phyloP scores from a whole-genome alignment of 257 asterid species.

The Fraxinus americana region DNA sequence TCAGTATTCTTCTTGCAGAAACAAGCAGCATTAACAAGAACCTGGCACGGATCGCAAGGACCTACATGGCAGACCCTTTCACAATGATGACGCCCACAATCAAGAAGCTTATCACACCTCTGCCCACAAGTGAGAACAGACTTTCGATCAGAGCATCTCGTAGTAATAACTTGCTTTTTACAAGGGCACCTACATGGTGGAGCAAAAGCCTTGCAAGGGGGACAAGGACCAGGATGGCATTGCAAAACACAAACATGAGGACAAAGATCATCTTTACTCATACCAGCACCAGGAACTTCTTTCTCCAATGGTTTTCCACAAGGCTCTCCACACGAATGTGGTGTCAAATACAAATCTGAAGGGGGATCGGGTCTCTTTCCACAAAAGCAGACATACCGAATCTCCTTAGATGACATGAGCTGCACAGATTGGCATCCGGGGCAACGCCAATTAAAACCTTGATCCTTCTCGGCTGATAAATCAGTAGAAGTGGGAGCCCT shows the following conservation, averaged over 20 bases:
- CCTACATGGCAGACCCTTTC: conserved; percentile 80
- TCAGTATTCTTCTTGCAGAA: conserved; percentile 82
- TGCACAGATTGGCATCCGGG: conserved; percentile 98
- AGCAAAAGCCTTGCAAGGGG: conserved; percentile 99
- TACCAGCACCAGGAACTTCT: conserved; percentile 59
- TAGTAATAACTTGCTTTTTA: conserved; percentile 80
- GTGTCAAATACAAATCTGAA: conserved; percentile 89
- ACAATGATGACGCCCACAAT: conserved; percentile 84
- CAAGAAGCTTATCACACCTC: conserved; percentile 79
- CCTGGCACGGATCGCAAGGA: conserved; percentile 79
- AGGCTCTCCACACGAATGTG: conserved; percentile 98
- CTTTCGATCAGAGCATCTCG: conserved; percentile 88
- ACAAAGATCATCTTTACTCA: conserved; percentile 73
- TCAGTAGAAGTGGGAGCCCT: conserved; percentile 95
- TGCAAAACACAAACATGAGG: conserved; percentile 94
- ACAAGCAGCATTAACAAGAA: conserved; percentile 75
- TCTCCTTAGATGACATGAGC: conserved; percentile 80
- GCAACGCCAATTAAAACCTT: conserved; percentile 94
- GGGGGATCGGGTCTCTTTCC: conserved; percentile 90
- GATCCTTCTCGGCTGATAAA: conserved; percentile 76
- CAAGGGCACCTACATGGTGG: conserved; percentile 86
- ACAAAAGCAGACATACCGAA: conserved; percentile 82
- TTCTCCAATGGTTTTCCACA: conserved; percentile 89
- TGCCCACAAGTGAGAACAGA: conserved; percentile 89
- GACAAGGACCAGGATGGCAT: conserved; percentile 99